Base-by-base conservation (phyloP, 441 rosid genomes). In the Euphorbia celastroides region DNA sequence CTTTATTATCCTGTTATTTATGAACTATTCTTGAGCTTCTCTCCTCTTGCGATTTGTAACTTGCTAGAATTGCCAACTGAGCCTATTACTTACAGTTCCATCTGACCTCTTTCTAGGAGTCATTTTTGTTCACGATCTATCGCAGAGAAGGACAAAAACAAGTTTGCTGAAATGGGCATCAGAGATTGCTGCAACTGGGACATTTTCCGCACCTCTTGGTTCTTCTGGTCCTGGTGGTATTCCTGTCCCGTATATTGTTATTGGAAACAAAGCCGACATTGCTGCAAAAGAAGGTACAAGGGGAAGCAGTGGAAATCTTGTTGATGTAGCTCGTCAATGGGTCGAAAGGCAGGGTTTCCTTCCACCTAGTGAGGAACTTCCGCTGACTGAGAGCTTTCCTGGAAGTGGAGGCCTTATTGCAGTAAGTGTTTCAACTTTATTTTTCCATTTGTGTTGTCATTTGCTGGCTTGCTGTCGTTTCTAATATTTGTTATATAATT, bases 281-380 rank as follows among this genome's bases (percentile, higher is more conserved):
- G 98, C 97, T 67, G 83, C 92, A 23, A 94, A 81, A 81, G 99
- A 89, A 79, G 96, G 94, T 46, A 84, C 88, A 22, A 86, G 82
- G 78, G 97, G 96, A 83, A 94, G 99, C 81, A 90, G 94, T 64
- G 96, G 98, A 65, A 94, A 90, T 81, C 98, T 94, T 57, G 97
- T 94, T 65, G 99, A 94, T 72, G 98, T 74, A 50, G 99, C 99
- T 80, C 97, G 97, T 23, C 97, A 87, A 66, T 94, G 99, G 99
- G 97, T 94, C 32, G 99, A 92, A 88, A 94, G 88, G 79, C 99
- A 94, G 81, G 98, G 99, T 56, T 81, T 94, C 78, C 95, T 94
- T 78, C 78, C 96, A 30, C 73, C 92, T 32, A 92, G 89, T 59
- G 98, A 89, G 69, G 98, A 92, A 63, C 97, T 94, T 81, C 99